phyloP scores from a whole-genome alignment of 306 rosid species.

The Geum urbanum region DNA sequence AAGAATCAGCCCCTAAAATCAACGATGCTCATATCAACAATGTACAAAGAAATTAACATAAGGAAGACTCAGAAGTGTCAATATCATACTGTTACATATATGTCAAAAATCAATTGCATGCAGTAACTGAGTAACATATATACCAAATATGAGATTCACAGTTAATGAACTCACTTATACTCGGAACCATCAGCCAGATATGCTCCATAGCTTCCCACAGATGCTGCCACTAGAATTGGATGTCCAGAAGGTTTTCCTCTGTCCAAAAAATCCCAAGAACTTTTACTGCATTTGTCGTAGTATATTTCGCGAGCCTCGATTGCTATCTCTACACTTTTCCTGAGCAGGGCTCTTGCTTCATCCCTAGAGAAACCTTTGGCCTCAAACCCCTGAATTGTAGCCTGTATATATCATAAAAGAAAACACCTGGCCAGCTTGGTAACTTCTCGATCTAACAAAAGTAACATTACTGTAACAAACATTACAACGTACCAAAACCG shows the following conservation, averaged over 20 bases:
- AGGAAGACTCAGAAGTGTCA: neutral
- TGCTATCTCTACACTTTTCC: conserved; percentile 80
- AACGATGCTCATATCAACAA: conserved; percentile 7
- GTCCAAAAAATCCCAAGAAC: conserved; percentile 43
- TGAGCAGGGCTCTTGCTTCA: conserved; percentile 56
- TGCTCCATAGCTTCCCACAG: conserved; percentile 93
- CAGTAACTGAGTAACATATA: neutral
- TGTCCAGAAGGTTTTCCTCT: conserved; percentile 32
- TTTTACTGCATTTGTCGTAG: conserved; percentile 49
- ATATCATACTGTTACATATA: neutral
- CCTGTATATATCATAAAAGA: conserved; percentile 36
- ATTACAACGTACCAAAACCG: neutral
- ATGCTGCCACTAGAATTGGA: conserved; percentile 76
- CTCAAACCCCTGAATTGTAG: conserved; percentile 85
- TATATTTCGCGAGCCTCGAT: conserved; percentile 68
- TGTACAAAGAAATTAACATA: neutral
- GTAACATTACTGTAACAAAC: neutral
- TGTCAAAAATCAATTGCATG: neutral
- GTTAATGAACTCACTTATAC: conserved; percentile 35
- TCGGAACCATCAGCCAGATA: conserved; percentile 77
- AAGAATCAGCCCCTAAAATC: neutral
- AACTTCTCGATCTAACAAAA: neutral
- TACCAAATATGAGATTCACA: neutral
- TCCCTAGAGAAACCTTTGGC: conserved; percentile 70
- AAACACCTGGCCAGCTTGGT: neutral